Conservation (phyloP, 2,329 filamentous ascomycete species). For the Ceratocystis lukuohia region DNA sequence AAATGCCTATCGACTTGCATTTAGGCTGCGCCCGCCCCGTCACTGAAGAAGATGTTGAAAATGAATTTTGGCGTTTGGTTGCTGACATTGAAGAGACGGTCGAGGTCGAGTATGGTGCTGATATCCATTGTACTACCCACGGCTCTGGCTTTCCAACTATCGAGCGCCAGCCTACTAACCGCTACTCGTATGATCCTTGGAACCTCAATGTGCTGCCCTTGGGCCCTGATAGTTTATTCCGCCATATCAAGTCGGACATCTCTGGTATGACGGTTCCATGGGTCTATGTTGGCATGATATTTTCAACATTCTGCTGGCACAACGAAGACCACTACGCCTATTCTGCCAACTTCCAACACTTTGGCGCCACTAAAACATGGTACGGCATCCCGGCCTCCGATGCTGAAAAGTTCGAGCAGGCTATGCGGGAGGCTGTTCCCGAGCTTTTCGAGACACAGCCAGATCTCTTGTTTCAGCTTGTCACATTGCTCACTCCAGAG, state of each 20-base stretch:
- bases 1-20: slow-evolving; percentile 76
- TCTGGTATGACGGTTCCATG: slow-evolving; percentile 98
- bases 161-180: slow-evolving; percentile 75
- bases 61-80: slow-evolving; percentile 91
- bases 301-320: slow-evolving; percentile 99
- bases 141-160: slow-evolving; percentile 93
- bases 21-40: slow-evolving; percentile 69
- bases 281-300: slow-evolving; percentile 99
- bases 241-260: slow-evolving; percentile 95
- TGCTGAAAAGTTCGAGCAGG: slow-evolving; percentile 84
- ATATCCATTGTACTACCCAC: slow-evolving; percentile 96
- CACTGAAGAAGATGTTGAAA: slow-evolving; percentile 89
- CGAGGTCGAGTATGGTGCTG: slow-evolving; percentile 94
- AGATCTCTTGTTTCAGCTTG: slow-evolving; percentile 88
- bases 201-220: slow-evolving; percentile 89
- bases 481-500: slow-evolving; percentile 88
- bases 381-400: slow-evolving; percentile 94
- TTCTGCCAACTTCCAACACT: slow-evolving; percentile 96
- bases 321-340: slow-evolving; percentile 98
- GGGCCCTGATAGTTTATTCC: slow-evolving; percentile 81
- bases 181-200: slow-evolving; percentile 84
- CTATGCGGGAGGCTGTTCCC: slow-evolving; percentile 88
- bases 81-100: slow-evolving; percentile 90
- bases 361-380: slow-evolving; percentile 97
- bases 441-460: slow-evolving; percentile 96